Base-by-base conservation (phyloP, 2,329 filamentous ascomycete genomes). In the Penicillium sp. region DNA sequence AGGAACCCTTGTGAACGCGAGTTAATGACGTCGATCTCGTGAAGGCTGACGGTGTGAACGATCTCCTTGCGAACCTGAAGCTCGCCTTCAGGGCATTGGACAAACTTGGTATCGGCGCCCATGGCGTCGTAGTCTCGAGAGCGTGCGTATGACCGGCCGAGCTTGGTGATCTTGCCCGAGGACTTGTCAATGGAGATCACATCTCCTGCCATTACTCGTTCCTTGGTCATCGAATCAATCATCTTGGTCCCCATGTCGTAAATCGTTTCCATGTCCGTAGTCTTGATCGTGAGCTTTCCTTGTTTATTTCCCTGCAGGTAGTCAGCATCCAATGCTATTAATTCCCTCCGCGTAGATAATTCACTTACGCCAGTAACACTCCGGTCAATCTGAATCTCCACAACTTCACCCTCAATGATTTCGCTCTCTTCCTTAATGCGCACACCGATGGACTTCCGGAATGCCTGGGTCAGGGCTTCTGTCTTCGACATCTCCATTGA, bases 161-260 rank as follows among this genome's bases (percentile, higher is more conserved):
- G 81, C 73, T 97, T 98, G 48, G 89, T 95, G 68, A 98, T 97
- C 72, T 96, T 95, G 58, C 93, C 93, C 2, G 89, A 95, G 0
- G 91, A 90, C 75, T 98, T 98, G 77, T 98, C 93, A 61, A 98
- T 97, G 50, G 88, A 95, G 63, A 98, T 94, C 59, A 98, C 93
- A 68, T 98, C 93, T 61, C 93, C 93, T 4, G 93, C 93, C 84
- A 97, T 95, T 57, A 98, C 88, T 63, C 94, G 91, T 76, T 98
- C 93, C 73, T 97, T 97, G 59, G 90, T 96, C 89, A 98, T 96
- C 57, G 89, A 89, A 67, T 98, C 93, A 59, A 98, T 98, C 93
- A 98, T 97, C 75, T 97, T 97, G 59, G 87, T 91, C 57, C 93
- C 93, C 90, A 98, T 96, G 65, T 98, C 93, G 74, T 97, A 98